phyloP scores from a whole-genome alignment of 441 rosid species.

The Eruca vesicaria region DNA sequence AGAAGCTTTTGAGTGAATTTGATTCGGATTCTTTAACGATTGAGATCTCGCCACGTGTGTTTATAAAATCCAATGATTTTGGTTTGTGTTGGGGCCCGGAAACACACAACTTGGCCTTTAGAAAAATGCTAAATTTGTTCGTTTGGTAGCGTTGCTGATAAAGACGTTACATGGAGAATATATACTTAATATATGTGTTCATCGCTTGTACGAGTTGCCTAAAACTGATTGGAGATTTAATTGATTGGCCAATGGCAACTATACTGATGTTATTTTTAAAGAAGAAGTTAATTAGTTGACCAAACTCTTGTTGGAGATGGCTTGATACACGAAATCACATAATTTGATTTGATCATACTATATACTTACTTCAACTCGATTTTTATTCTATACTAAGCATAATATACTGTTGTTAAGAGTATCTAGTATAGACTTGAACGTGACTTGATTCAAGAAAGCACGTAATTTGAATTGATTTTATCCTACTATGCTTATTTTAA shows the following conservation, averaged over 20 bases:
- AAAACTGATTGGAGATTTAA: not conserved
- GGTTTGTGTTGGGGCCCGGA: not conserved
- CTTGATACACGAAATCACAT: not conserved
- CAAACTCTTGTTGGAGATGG: not conserved
- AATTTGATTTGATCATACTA: not conserved
- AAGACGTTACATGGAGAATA: slow-evolving; percentile 4
- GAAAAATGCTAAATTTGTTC: not conserved
- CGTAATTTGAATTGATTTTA: not conserved
- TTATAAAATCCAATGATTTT: not conserved
- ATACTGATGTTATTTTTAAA: not conserved
- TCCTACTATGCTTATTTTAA: not conserved
- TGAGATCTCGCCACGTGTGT: slow-evolving; percentile 16
- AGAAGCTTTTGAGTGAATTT: slow-evolving; percentile 1
- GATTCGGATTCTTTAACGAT: slow-evolving; percentile 5
- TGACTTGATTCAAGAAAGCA: not conserved
- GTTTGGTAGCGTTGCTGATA: slow-evolving; percentile 6
- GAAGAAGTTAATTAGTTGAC: no score
- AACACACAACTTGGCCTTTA: slow-evolving; percentile 9
- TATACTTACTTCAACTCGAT: not conserved
- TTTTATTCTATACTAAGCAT: not conserved
- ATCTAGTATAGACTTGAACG: not conserved
- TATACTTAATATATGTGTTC: not conserved
- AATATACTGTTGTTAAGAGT: not conserved
- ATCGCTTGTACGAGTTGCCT: not conserved
- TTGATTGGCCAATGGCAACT: not conserved